phyloP scores from a whole-genome alignment of 2,329 filamentous ascomycete species.

The Ascochyta lentis region DNA sequence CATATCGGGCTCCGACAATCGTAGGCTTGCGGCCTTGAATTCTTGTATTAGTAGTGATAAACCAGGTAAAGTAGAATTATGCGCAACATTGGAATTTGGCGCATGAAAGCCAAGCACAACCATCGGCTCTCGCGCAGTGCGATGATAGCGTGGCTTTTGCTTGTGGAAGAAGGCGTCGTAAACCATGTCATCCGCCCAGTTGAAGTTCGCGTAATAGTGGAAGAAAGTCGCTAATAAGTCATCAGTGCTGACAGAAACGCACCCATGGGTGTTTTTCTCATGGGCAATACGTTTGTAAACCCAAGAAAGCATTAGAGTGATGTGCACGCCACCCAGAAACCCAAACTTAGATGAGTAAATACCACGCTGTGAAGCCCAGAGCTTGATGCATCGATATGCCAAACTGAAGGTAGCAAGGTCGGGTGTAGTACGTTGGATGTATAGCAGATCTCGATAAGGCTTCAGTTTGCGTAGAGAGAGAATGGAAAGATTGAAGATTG shows the following conservation, averaged over 20 bases:
- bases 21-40: conserved; percentile 55
- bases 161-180: conserved; percentile 65
- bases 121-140: conserved; percentile 65
- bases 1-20: conserved; percentile 45
- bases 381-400: conserved; percentile 66
- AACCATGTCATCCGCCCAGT: conserved; percentile 63
- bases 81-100: conserved; percentile 66
- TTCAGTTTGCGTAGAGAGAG: conserved; percentile 68
- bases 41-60: conserved; percentile 60
- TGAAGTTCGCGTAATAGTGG: conserved; percentile 65
- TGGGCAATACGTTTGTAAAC: conserved; percentile 60
- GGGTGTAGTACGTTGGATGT: conserved; percentile 66
- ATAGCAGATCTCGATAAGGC: conserved; percentile 67
- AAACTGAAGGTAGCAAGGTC: conserved; percentile 64
- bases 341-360: conserved; percentile 71
- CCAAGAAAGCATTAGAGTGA: conserved; percentile 66
- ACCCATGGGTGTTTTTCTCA: conserved; percentile 20
- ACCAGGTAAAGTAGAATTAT: conserved; percentile 61
- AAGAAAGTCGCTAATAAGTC: conserved; percentile 68
- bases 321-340: conserved; percentile 69
- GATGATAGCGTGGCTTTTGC: conserved; percentile 55
- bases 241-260: conserved; percentile 51
- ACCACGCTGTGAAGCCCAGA: conserved; percentile 67
- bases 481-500: conserved; percentile 62
- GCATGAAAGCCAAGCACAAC: conserved; percentile 68